Percentiles rank a stretch among this genome's conserved stretches.
Evolutionary conservation across 306 rosid genomes (phyloP).

Genomic region (Styphnolobium japonicum): DNA sequence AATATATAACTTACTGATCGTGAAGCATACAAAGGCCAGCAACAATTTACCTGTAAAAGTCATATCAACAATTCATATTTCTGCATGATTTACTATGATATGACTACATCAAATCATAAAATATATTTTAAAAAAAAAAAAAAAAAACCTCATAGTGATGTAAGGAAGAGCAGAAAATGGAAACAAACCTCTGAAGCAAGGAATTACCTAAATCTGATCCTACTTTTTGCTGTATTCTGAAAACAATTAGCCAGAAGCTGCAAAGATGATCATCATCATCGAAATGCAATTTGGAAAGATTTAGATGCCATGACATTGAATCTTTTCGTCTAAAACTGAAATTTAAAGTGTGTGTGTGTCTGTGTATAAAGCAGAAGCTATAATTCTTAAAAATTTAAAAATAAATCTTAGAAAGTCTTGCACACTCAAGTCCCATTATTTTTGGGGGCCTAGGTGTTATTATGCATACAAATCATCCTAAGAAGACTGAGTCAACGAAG

Average conservation of each 20-base stretch:
- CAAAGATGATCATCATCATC: no score
- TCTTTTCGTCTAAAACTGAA: no score
- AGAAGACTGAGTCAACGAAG: no score
- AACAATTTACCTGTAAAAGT: conserved; percentile 45
- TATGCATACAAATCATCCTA: no score
- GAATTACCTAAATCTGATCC: conserved; percentile 46
- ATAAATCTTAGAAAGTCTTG: no score
- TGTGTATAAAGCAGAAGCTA: no score
- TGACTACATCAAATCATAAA: background rate
- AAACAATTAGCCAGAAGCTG: conserved; percentile 49
- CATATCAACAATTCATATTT: conserved; percentile 21
- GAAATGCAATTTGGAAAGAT: no score
- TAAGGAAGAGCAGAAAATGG: background rate
- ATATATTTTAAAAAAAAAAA: background rate
- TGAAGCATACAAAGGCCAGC: conserved; percentile 36
- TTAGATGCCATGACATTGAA: no score
- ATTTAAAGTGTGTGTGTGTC: no score
- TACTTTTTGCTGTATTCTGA: conserved; percentile 46
- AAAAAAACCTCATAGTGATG: background rate
- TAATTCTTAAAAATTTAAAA: no score
- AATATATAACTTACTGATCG: conserved; percentile 53
- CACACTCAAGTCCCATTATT: no score
- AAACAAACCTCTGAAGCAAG: conserved; percentile 62
- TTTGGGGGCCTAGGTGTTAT: no score
- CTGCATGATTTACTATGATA: background rate